These are phyloP conservation scores for Colletotrichum cereale DNA, from an alignment of 2,329 filamentous ascomycete species.

Conservation along the genomic window DNA sequence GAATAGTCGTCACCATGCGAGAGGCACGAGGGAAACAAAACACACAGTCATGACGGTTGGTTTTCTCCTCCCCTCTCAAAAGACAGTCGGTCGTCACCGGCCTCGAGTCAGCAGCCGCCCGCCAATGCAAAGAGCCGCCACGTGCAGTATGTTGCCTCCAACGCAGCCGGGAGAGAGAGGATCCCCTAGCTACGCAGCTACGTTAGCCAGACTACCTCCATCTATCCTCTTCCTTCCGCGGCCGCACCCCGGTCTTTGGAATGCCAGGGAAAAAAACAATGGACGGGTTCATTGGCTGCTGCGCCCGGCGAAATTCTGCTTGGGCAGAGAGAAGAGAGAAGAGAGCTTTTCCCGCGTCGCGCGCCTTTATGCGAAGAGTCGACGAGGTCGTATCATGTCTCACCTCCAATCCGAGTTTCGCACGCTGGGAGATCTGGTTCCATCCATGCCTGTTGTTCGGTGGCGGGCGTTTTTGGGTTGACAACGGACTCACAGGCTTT, in stretches of 20 bases:
- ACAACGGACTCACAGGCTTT: not conserved
- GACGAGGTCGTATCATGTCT: too few species aligned
- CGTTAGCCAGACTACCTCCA: not conserved
- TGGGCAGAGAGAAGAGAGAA: slow-evolving; percentile 18
- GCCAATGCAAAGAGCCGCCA: not conserved
- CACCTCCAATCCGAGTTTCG: not conserved
- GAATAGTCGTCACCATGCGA: not conserved
- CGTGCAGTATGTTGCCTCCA: not conserved
- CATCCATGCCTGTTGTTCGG: not conserved
- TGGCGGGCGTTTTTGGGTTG: not conserved
- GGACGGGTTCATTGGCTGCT: slow-evolving; percentile 21
- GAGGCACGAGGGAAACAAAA: not conserved
- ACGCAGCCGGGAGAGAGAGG: not conserved
- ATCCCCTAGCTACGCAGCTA: not conserved
- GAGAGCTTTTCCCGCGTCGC: too few species aligned
- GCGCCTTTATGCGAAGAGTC: not conserved
- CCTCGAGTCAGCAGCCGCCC: slow-evolving; percentile 9
- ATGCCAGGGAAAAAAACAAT: not conserved
- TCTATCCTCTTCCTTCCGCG: not conserved
- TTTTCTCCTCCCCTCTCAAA: not conserved
- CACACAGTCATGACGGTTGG: not conserved
- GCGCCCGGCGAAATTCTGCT: slow-evolving; percentile 12
- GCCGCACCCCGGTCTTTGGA: not conserved
- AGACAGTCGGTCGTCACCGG: not conserved
- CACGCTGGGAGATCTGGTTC: not conserved